Evolutionary conservation across 2,329 filamentous ascomycete genomes (phyloP), one percentile per base, ranked within the genome.

Genomic region (Davidsoniella neocaledoniae): DNA sequence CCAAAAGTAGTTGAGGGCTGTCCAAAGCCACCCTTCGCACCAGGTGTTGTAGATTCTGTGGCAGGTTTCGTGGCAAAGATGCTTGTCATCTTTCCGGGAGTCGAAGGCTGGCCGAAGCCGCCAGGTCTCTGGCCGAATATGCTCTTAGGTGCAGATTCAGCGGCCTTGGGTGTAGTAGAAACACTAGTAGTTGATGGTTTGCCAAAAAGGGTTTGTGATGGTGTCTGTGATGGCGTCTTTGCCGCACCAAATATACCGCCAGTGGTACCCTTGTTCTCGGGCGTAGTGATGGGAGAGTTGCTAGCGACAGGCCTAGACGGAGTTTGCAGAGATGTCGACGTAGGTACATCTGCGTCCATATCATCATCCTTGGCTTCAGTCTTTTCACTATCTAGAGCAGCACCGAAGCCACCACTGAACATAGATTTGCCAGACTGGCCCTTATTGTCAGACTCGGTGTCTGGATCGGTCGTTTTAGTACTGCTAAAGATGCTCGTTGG

Each of bases 401-500:
- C 71, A 5, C 72, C 68, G 60, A 86, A 83, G 8, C 66, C 71
- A 48, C 66, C 67, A n/a, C 75, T 74, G 58, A 85, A 83, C 55
- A 82, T 56, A 4, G 69, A 68, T 10, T 19, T 38, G 5, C 67
- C 66, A 12, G 57, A 33, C 64, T 62, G 17, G 61, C 56, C n/a
- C 62, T 61, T 38, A 33, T 33, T 12, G 4, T 48, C 25, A 14
- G 38, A 9, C 4, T 43, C 19, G 62, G 60, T 14, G 72, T 72
- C 68, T 43, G 36, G 70, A 63, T 51, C 81, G 76, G 21, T 82
- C 72, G 53, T 76, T 77, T 52, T 76, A 77, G 1, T 74, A 69
- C 42, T 71, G 69, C 5, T 77, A 64, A 86, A 86, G 1, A 75
- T 79, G 26, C 76, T 79, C 38, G 73, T 72, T 14, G 86, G 67